Base-by-base conservation (phyloP, 805 yeast genomes). In the Candida sithepensis region DNA sequence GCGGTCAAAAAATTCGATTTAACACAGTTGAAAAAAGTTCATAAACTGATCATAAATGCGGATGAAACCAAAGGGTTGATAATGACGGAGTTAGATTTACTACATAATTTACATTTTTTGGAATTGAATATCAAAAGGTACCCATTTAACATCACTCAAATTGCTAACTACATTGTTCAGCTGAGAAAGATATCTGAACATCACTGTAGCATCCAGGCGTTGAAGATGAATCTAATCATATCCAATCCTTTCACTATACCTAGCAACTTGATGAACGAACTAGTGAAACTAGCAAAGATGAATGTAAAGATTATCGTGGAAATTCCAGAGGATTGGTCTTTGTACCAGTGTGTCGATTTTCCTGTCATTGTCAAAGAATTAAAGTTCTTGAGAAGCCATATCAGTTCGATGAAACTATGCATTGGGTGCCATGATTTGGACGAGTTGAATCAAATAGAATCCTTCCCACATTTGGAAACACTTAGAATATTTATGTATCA, bases 251-350 rank as follows among this genome's bases (percentile, higher is more conserved):
- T 43, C 26, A 34, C 4, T 4, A 37, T 41, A 7, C 39, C 44
- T 34, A 18, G 28, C 16, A 33, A 22, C 22, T 32, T 38, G 24
- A 14, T n/a, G 18, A 13, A 40, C 14, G 37, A 32, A 13, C 39
- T 44, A n/a, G 8, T 22, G 10, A 19, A 44, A 21, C 38, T 43
- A 9, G 16, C 20, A 20, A 30, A 37, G 20, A 18, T 4, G 18
- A 26, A 14, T 8, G 14, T 30, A 4, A 7, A 36, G 9, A 13
- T 36, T 18, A 22, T 21, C 5, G 8, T 43, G 8, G 21, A 28
- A 16, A 43, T 43, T 13, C 45, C 45, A 18, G 45, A 43, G 37
- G 45, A 43, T 43, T 43, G 45, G 45, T 43, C 45, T 2, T 34
- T 12, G n/a, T 43, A 43, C 28, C 34, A 36, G 37, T 36, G 41